Percentiles rank a stretch among this genome's conserved stretches.
These are phyloP conservation scores for Paraconiothyrium sp. DNA, from an alignment of 2,329 filamentous ascomycete species.

Conservation along the genomic window DNA sequence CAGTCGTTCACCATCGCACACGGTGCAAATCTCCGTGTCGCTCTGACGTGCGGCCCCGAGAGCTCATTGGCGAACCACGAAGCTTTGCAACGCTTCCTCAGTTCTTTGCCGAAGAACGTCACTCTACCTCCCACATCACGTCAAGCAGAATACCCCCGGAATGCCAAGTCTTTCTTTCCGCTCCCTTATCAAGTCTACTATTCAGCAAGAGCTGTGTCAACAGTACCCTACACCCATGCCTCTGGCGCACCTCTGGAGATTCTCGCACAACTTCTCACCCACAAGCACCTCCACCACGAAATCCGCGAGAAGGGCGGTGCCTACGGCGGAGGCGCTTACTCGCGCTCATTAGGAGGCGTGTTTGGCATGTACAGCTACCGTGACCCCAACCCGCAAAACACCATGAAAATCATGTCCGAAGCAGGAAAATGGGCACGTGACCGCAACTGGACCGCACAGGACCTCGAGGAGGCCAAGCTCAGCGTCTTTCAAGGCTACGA, in stretches of 20 bases:
- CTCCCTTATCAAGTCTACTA: slow-evolving; percentile 98
- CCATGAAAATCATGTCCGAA: slow-evolving; percentile 82
- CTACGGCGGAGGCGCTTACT: slow-evolving; percentile 91
- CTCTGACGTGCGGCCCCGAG: slow-evolving; percentile 85
- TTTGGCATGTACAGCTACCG: slow-evolving; percentile 98
- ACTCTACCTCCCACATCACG: slow-evolving; percentile 39
- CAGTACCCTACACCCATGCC: slow-evolving; percentile 80
- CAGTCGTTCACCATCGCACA: slow-evolving; percentile 79
- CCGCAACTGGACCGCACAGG: slow-evolving; percentile 80
- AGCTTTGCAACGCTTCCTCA: slow-evolving; percentile 76
- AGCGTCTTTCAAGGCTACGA: slow-evolving; percentile 93
- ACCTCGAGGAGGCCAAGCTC: slow-evolving; percentile 95
- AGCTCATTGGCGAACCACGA: slow-evolving; percentile 75
- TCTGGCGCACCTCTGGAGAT: slow-evolving; percentile 85
- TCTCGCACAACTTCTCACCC: slow-evolving; percentile 88
- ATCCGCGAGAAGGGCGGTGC: slow-evolving; percentile 98
- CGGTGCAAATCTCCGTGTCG: slow-evolving; percentile 74
- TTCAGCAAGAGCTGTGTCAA: slow-evolving; percentile 81
- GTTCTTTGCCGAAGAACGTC: slow-evolving; percentile 60
- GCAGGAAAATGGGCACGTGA: slow-evolving; percentile 86
- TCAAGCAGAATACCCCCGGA: slow-evolving; percentile 51
- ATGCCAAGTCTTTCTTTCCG: slow-evolving; percentile 83
- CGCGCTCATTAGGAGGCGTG: slow-evolving; percentile 79
- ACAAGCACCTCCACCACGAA: slow-evolving; percentile 96
- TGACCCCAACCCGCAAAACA: slow-evolving; percentile 93